Base-by-base conservation (phyloP, 768 basidiomycete genomes). In the Pleurotus djamor region DNA sequence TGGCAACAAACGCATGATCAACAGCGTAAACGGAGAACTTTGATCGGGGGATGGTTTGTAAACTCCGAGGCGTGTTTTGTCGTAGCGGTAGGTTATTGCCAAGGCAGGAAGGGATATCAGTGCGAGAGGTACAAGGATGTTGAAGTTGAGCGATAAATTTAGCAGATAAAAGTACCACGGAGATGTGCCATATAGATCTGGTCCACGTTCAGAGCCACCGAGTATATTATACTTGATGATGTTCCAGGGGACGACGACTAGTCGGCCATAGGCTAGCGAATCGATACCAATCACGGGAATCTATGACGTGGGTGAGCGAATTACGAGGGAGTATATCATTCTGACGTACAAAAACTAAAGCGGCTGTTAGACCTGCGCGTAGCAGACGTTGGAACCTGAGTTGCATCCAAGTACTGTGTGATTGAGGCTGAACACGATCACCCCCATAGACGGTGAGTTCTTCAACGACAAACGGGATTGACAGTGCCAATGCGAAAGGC, bases 121-220 rank as follows among this genome's bases (percentile, higher is more conserved):
- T 0, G 96, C 93, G 62, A 98, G 81, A 1, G 88, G 87, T 13
- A 91, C 72, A 58, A 95, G 74, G 58, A 94, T 72, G 76, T 98
- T 99, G 83, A 98, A 97, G 79, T 97, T 98, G 61, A 98, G 83
- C 60, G 91, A 77, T 59, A 97, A 85, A 74, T 98, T 99, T 63
- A 84, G 74, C 62, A 96, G 63, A 76, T 98, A 98, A 74, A 87
- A 99, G 56, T 83, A 75, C 82, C 86, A 87, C 7, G 96, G 92
- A 50, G 89, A 88, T 16, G 92, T 95, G 49, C 97, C 97, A 71
- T 98, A 98, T 21, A 99, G 83, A 57, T 87, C 83, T n/a, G 97
- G 94, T 1, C 96, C 95, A 34, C 88, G 86, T 48, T 84, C 82
- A 47, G 83, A 70, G 36, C 85, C 84, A 13, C 91, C 87, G 72